Percentiles rank a stretch among this genome's conserved stretches.
These are phyloP conservation scores for Peronospora belbahrii DNA, from an alignment of 352 stramenopile genomes.

Conservation along the genomic window DNA sequence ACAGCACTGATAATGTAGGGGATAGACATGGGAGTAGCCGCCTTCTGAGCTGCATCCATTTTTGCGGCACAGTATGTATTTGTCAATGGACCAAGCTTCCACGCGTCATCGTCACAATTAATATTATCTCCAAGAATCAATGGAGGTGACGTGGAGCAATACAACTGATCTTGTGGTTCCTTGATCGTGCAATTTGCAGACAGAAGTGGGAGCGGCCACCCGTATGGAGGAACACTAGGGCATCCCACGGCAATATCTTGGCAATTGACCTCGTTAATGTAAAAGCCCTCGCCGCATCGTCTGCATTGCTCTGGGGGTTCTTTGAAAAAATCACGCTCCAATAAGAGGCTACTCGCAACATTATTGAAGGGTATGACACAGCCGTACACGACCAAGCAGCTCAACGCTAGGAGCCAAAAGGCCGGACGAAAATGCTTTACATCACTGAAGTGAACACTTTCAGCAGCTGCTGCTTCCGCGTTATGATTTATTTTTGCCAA, in stretches of 20 bases:
- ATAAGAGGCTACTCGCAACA: slow-evolving; percentile 86
- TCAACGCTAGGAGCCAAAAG: slow-evolving; percentile 88
- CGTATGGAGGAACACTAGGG: slow-evolving; percentile 59
- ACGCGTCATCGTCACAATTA: slow-evolving; percentile 67
- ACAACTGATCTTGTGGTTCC: slow-evolving; percentile 43
- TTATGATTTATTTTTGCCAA: slow-evolving; percentile 19
- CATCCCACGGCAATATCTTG: slow-evolving; percentile 36
- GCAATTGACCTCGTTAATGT: slow-evolving; percentile 47
- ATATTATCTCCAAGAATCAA: slow-evolving; percentile 65
- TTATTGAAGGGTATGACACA: slow-evolving; percentile 93
- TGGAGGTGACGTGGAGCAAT: slow-evolving; percentile 46
- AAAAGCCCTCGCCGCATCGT: slow-evolving; percentile 52
- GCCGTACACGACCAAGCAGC: slow-evolving; percentile 89
- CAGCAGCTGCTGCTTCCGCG: slow-evolving; percentile 12
- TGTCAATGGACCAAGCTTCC: slow-evolving; percentile 57
- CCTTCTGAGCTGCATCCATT: slow-evolving; percentile 46
- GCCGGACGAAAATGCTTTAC: slow-evolving; percentile 71
- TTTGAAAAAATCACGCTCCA: slow-evolving; percentile 88
- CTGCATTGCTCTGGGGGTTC: slow-evolving; percentile 38
- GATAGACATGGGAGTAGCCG: slow-evolving; percentile 87
- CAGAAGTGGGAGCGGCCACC: slow-evolving; percentile 62
- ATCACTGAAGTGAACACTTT: slow-evolving; percentile 64
- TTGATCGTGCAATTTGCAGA: slow-evolving; percentile 70
- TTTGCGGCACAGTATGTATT: slow-evolving; percentile 57
- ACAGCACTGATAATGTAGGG: slow-evolving; percentile 89